Conservation (phyloP, 192 early-diverging fungal genomes). For the Coemansia sp. region DNA sequence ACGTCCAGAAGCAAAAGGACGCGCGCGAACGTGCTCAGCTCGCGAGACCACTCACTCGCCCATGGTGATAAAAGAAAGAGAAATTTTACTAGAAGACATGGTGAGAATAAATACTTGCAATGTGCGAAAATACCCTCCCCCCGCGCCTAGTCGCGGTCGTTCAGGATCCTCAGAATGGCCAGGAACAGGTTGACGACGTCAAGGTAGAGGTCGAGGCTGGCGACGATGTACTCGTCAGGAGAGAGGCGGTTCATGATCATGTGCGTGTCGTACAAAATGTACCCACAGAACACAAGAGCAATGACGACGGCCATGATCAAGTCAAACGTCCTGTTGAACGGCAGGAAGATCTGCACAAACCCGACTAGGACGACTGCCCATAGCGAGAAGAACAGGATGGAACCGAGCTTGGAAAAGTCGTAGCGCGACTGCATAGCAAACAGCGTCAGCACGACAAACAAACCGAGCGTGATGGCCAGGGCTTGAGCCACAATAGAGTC, state of each 20-base stretch:
- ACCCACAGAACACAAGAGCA: slow-evolving; percentile 73
- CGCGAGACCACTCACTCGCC: slow-evolving; percentile 26
- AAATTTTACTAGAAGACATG: neutral
- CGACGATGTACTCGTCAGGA: slow-evolving; percentile 73
- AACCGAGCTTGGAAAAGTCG: slow-evolving; percentile 63
- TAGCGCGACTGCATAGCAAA: slow-evolving; percentile 76
- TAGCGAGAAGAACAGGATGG: slow-evolving; percentile 62
- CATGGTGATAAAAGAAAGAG: slow-evolving; percentile 17
- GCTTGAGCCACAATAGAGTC: slow-evolving; percentile 68
- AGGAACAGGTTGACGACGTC: slow-evolving; percentile 79
- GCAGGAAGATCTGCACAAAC: slow-evolving; percentile 68
- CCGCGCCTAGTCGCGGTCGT: slow-evolving; percentile 37
- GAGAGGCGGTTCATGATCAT: slow-evolving; percentile 64
- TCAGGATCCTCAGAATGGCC: slow-evolving; percentile 61
- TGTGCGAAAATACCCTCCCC: too few relatives aligned
- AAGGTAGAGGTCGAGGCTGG: slow-evolving; percentile 64
- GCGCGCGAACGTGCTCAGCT: slow-evolving; percentile 34
- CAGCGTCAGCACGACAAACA: slow-evolving; percentile 71
- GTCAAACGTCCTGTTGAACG: slow-evolving; percentile 58
- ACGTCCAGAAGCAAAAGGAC: slow-evolving; percentile 44
- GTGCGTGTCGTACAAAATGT: slow-evolving; percentile 75
- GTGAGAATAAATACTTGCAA: neutral
- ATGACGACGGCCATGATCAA: slow-evolving; percentile 57
- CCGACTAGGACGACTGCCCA: slow-evolving; percentile 60
- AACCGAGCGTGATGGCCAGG: slow-evolving; percentile 64